phyloP scores from a whole-genome alignment of 805 yeast species.

The Candida saitoana region DNA sequence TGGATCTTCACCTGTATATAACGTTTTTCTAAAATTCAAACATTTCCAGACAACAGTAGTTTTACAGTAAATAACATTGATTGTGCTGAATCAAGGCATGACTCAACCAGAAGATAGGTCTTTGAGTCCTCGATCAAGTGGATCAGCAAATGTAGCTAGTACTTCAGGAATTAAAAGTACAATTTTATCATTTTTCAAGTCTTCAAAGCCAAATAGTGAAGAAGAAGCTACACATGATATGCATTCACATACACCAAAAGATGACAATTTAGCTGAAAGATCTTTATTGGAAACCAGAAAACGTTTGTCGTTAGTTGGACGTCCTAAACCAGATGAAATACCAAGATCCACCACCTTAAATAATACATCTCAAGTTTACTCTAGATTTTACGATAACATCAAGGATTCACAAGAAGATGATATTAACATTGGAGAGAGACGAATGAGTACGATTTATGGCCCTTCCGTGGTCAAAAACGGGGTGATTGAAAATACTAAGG shows the following conservation, averaged over 20 bases:
- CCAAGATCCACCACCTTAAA: conserved; percentile 26
- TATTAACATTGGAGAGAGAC: conserved; percentile 25
- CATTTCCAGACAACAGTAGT: not conserved
- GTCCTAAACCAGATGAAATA: conserved; percentile 10
- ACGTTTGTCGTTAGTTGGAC: conserved; percentile 22
- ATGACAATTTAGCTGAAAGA: not conserved
- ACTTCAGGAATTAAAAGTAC: conserved; percentile 7
- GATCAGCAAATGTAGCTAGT: conserved; percentile 3
- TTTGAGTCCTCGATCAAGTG: conserved; percentile 15
- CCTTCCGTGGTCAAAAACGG: conserved; percentile 12
- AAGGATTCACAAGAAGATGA: conserved; percentile 16
- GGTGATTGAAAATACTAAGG: conserved; percentile 3
- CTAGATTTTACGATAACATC: conserved; percentile 15
- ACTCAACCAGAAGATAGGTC: conserved; percentile 10
- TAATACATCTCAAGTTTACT: conserved; percentile 16
- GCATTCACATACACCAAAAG: not conserved
- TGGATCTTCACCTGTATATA: not conserved
- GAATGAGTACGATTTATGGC: conserved; percentile 21
- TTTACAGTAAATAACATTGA: not conserved
- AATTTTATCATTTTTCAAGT: conserved; percentile 12
- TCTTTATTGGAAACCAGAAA: conserved; percentile 12
- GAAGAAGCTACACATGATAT: not conserved
- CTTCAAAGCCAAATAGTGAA: conserved; percentile 1
- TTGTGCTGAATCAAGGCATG: conserved; percentile 1
- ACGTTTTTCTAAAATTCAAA: not conserved